Evolutionary conservation across 495 filamentous ascomycete species (phyloP).

Genomic region (Tirmania nivea): DNA sequence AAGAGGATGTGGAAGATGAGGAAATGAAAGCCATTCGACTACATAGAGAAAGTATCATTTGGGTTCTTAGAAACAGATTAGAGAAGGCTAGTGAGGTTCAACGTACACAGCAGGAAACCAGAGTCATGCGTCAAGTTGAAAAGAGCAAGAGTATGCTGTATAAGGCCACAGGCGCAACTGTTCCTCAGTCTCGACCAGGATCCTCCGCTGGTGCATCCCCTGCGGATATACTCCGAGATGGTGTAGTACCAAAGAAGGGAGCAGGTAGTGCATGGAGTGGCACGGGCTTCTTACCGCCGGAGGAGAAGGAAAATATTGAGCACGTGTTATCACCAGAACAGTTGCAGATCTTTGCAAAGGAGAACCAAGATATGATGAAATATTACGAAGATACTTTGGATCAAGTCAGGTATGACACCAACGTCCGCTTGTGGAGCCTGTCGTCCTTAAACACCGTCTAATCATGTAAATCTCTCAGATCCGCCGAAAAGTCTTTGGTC

Average conservation of each 20-base stretch:
- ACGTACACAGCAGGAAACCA: conserved; percentile 72
- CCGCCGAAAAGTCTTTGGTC: conserved; percentile 69
- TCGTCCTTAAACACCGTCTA: background rate
- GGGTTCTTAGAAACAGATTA: conserved; percentile 52
- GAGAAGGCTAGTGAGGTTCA: conserved; percentile 58
- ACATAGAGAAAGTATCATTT: conserved; percentile 61
- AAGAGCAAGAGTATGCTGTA: conserved; percentile 71
- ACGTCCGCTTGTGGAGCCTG: background rate
- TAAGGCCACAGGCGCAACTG: conserved; percentile 25
- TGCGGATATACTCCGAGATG: conserved; percentile 2
- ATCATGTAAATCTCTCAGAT: conserved; percentile 27
- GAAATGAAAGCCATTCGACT: conserved; percentile 32
- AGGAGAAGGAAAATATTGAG: conserved; percentile 30
- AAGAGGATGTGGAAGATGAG: conserved; percentile 43
- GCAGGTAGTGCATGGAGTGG: background rate
- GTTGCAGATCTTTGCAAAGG: conserved; percentile 74
- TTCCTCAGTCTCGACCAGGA: background rate
- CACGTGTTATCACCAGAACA: conserved; percentile 57
- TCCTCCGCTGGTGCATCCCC: background rate
- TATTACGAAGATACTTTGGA: conserved; percentile 80
- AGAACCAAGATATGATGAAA: conserved; percentile 78
- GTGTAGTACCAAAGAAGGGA: background rate
- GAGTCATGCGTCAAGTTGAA: conserved; percentile 64
- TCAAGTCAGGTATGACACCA: conserved; percentile 57
- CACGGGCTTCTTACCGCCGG: conserved; percentile 7